phyloP scores from a whole-genome alignment of 139 green algal species.

The Haematococcus sp. region DNA sequence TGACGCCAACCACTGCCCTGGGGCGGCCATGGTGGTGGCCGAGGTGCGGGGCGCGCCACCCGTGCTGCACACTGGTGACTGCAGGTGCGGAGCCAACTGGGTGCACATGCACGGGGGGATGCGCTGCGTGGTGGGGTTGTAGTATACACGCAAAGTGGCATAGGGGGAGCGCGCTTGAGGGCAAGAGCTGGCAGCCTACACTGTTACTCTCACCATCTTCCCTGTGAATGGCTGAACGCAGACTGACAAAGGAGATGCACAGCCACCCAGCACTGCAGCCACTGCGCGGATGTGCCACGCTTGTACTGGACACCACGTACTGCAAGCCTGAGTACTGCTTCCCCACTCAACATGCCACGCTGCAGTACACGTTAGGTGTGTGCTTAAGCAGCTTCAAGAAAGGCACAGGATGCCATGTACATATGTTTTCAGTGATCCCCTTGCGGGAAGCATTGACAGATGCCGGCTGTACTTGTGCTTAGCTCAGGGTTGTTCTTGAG shows the following conservation, averaged over 20 bases:
- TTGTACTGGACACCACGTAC: conserved; percentile 95
- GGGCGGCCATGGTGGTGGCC: conserved; percentile 73
- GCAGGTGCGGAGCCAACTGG: conserved; percentile 41
- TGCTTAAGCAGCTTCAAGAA: no score
- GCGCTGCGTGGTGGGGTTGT: not conserved
- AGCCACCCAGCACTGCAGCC: conserved; percentile 51
- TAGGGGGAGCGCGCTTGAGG: no score
- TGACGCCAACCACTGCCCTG: conserved; percentile 94
- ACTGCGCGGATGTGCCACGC: conserved; percentile 41
- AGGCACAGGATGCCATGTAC: no score
- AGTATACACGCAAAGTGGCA: no score
- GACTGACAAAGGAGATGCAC: conserved; percentile 49
- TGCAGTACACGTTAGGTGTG: conserved; percentile 48
- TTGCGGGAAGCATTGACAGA: no score
- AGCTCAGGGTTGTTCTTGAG: no score
- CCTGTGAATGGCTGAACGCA: no score
- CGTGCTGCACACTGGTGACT: conserved; percentile 92
- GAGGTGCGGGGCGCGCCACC: conserved; percentile 41
- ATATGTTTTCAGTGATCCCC: no score
- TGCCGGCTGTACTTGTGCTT: no score
- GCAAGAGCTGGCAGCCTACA: no score
- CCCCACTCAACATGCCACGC: conserved; percentile 66
- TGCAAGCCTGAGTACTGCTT: conserved; percentile 75
- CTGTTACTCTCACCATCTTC: no score
- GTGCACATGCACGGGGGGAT: no score